Conservation (phyloP, 1,139 yeast species). For the Casaregolazyma lundiana region DNA sequence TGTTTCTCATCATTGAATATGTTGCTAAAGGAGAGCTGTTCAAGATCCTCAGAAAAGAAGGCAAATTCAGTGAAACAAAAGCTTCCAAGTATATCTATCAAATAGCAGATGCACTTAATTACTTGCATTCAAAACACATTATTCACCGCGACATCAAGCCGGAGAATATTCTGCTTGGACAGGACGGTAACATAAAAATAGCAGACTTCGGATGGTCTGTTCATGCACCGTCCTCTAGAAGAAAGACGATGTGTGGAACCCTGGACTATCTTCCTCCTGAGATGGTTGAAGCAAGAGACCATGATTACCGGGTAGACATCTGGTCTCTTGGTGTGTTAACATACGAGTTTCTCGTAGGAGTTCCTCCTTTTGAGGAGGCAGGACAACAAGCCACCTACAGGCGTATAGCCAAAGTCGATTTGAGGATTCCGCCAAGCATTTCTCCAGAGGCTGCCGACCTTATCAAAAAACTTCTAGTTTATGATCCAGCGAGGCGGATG, state of each 20-base stretch:
- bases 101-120: conserved; percentile 71
- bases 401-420: conserved; percentile 71
- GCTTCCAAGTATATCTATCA: conserved; percentile 78
- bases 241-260: conserved; percentile 92
- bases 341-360: conserved; percentile 82
- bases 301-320: conserved; percentile 74
- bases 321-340: conserved; percentile 92
- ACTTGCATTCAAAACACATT: conserved; percentile 71
- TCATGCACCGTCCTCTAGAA: conserved; percentile 47
- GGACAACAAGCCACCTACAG: conserved; percentile 71
- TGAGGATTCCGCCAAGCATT: conserved; percentile 65
- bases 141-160: conserved; percentile 93
- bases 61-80: conserved; percentile 62
- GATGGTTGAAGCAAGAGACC: conserved; percentile 80
- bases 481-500: conserved; percentile 65
- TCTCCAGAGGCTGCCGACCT: conserved; percentile 74
- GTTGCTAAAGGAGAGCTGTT: conserved; percentile 86
- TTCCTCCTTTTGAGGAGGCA: conserved; percentile 84
- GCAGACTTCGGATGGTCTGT: conserved; percentile 99
- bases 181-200: conserved; percentile 59
- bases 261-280: conserved; percentile 94
- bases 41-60: conserved; percentile 57
- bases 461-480: conserved; percentile 55
- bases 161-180: conserved; percentile 76
- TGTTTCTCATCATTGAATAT: conserved; percentile 79